Evolutionary conservation across 2,329 filamentous ascomycete genomes (phyloP), one percentile per base, ranked within the genome.

Genomic region (Ophiostoma sp.): DNA sequence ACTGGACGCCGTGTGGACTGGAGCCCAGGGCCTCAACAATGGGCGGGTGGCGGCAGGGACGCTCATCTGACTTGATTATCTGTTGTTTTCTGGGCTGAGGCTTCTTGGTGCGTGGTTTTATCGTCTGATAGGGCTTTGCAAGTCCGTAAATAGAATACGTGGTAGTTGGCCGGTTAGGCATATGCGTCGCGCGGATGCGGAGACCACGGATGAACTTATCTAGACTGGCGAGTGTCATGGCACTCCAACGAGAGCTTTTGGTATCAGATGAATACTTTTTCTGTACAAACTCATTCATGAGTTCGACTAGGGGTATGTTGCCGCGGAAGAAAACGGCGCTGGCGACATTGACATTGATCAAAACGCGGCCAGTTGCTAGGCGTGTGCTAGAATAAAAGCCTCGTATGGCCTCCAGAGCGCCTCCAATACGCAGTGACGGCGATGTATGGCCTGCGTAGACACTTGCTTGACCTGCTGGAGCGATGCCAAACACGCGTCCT

Each of bases 1-100:
- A 89, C 45, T 81, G 73, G 2, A 89, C 85, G 0, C 82, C 76
- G 12, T 79, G 78, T 0, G 86, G 80, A 0, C 82, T 81, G 62
- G 83, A 83, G 7, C 79, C 84, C 55, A 72, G 73, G 0, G 65
- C 44, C 0, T 4, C 45, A 1, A 79, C 74, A 0, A 49, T 67
- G 0, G 77, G 75, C 0, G 73, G 47, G 76, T 16, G 75, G 73
- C 1, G 49, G 68, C n/a, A 74, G 65, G 0, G 69, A 65, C 14
- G 12, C 5, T n/a, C 14, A 16, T 4, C 12, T 4, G 47, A 49
- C 14, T n/a, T 49, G 12, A 2, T 27, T 27, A 14, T n/a, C 47
- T 49, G 14, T 5, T n/a, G 14, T n/a, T n/a, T 16, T n/a, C 12
- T 7, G 8, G 14, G 18, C 12, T 16, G 16, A 5, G 47, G 5